Evolutionary conservation across 2,329 filamentous ascomycete species (phyloP).

Genomic region (Stromatinia cepivora): DNA sequence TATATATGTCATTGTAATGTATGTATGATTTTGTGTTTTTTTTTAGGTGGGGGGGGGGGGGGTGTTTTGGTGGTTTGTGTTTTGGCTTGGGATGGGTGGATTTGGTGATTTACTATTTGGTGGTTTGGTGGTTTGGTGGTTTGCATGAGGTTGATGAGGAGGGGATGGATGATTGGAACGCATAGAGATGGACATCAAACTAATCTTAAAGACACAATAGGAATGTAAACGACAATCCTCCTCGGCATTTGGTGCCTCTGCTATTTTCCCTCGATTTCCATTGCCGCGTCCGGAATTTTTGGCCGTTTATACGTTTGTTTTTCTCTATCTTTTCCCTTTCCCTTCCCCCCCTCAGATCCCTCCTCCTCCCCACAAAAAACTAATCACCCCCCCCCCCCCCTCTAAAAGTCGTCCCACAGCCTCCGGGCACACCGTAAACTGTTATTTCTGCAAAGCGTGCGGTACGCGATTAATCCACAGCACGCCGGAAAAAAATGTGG

Average conservation of each 20-base stretch:
- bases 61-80: background rate
- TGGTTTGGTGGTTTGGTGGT: too few species aligned
- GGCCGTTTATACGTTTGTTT: conserved; percentile 15
- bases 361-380: conserved; percentile 5
- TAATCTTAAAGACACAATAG: background rate
- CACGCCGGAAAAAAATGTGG: conserved; percentile 58
- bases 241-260: conserved; percentile 19
- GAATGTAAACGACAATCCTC: conserved; percentile 20
- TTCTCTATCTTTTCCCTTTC: background rate
- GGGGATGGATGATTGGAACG: background rate
- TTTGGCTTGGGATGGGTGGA: too few species aligned
- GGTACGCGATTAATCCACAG: conserved; percentile 66
- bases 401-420: conserved; percentile 57
- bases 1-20: conserved; percentile 24
- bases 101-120: too few species aligned
- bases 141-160: background rate
- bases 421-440: conserved; percentile 58
- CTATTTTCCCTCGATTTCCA: conserved; percentile 17
- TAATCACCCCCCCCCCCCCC: background rate
- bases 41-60: too few species aligned
- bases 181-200: too few species aligned
- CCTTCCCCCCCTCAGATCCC: background rate
- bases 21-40: background rate
- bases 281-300: conserved; percentile 9
- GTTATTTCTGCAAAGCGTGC: conserved; percentile 67